phyloP scores from a whole-genome alignment of 1,284 basidiomycete genomes.

The Porphyrellus sp. region DNA sequence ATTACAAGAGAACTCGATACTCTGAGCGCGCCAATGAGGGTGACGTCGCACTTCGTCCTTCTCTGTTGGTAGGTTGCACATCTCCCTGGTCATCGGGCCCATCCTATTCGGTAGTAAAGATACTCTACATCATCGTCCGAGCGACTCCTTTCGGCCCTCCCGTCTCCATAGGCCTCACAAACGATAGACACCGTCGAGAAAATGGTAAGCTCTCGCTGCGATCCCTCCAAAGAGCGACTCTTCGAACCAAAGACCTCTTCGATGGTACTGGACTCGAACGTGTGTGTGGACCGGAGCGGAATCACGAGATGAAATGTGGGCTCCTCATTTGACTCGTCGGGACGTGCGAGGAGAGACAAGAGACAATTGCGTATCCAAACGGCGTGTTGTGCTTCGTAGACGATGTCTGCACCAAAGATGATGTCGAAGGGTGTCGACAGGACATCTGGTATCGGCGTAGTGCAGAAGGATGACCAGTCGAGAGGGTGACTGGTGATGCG shows the following conservation, averaged over 20 bases:
- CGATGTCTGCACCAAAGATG: conserved; percentile 71
- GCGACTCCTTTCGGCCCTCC: conserved; percentile 17
- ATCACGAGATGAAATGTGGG: conserved; percentile 69
- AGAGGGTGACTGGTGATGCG: conserved; percentile 30
- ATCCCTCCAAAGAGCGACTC: conserved; percentile 1
- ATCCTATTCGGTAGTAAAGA: conserved; percentile 63
- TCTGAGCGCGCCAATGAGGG: conserved; percentile 64
- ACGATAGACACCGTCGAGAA: conserved; percentile 50
- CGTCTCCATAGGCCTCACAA: conserved; percentile 46
- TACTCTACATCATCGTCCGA: conserved; percentile 55
- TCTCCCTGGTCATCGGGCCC: conserved; percentile 34
- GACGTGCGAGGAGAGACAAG: conserved; percentile 48
- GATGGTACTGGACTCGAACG: conserved; percentile 54
- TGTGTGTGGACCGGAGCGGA: conserved; percentile 66
- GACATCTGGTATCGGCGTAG: conserved; percentile 17
- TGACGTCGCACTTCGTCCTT: conserved; percentile 27
- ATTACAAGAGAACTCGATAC: conserved; percentile 83
- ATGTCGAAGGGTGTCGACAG: conserved; percentile 54
- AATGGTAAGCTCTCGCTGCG: conserved; percentile 39
- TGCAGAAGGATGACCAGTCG: conserved; percentile 66
- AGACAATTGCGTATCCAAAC: conserved; percentile 64
- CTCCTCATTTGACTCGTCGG: conserved; percentile 20
- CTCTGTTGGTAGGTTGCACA: neutral
- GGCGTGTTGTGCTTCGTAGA: conserved; percentile 71
- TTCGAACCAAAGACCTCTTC: conserved; percentile 49